A percentile compares a stretch with the other conserved stretches of the same genome.
Evolutionary conservation across 164 flowering plant species (phyloP).

Genomic region (Cinnamomum micranthum): DNA sequence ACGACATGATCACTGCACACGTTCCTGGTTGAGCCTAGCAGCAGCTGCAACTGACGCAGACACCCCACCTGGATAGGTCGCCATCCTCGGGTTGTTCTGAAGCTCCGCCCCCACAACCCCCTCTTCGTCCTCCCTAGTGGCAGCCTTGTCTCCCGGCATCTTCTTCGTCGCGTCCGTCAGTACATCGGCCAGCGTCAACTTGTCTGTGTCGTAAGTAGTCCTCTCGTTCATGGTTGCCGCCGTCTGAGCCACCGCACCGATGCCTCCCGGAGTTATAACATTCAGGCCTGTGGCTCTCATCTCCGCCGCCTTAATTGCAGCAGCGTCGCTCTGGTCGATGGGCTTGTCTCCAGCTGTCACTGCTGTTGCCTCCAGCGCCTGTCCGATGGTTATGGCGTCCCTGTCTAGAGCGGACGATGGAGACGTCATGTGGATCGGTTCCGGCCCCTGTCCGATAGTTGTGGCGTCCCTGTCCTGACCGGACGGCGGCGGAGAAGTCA

Average conservation of each 20-base stretch:
- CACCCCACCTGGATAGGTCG: slow-evolving; percentile 61
- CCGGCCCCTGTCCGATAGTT: slow-evolving; percentile 50
- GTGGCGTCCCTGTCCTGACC: slow-evolving; percentile 9
- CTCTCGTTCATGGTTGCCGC: slow-evolving; percentile 52
- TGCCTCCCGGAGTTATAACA: slow-evolving; percentile 43
- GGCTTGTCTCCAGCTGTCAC: slow-evolving; percentile 54
- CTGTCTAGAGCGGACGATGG: not conserved
- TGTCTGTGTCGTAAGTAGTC: slow-evolving; percentile 16
- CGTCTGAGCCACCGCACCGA: slow-evolving; percentile 56
- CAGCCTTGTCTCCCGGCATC: slow-evolving; percentile 49
- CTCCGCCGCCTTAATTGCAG: slow-evolving; percentile 69
- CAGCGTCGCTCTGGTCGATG: slow-evolving; percentile 55
- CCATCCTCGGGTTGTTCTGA: slow-evolving; percentile 51
- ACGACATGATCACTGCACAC: too few species aligned
- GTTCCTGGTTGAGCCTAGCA: slow-evolving; percentile 45
- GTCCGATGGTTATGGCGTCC: slow-evolving; percentile 52
- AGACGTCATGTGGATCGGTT: too few species aligned
- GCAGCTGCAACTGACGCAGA: slow-evolving; percentile 65
- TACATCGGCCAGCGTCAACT: slow-evolving; percentile 52
- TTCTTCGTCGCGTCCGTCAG: slow-evolving; percentile 41
- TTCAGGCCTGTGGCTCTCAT: slow-evolving; percentile 52
- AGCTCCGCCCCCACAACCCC: slow-evolving; percentile 58
- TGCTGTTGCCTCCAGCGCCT: slow-evolving; percentile 65
- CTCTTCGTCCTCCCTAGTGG: slow-evolving; percentile 52
- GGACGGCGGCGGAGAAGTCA: not conserved